Evolutionary conservation across 2,329 filamentous ascomycete species (phyloP).

Genomic region (Aschersonia sp.): DNA sequence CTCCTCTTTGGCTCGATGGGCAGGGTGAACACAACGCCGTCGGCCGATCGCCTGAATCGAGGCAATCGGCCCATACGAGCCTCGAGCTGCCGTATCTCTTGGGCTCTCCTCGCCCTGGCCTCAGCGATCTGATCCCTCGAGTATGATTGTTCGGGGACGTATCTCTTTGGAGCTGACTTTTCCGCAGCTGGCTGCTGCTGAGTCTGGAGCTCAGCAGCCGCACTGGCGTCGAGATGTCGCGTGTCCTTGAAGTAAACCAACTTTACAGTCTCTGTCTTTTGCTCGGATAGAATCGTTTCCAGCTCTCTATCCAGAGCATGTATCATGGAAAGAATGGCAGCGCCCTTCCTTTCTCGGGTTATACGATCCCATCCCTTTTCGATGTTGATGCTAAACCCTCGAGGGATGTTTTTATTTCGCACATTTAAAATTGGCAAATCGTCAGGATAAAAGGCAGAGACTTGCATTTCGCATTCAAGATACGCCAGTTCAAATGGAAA

Average conservation of each 20-base stretch:
- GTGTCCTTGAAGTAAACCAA: conserved; percentile 47
- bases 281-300: conserved; percentile 52
- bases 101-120: conserved; percentile 48
- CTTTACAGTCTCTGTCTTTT: conserved; percentile 60
- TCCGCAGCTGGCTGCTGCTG: conserved; percentile 3
- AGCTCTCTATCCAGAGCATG: conserved; percentile 60
- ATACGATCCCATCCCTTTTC: conserved; percentile 59
- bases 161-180: conserved; percentile 11
- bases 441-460: conserved; percentile 51
- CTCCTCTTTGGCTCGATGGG: conserved; percentile 53
- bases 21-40: conserved; percentile 56
- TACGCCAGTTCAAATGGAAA: conserved; percentile 65
- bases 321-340: conserved; percentile 50
- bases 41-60: conserved; percentile 52
- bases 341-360: conserved; percentile 35
- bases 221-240: conserved; percentile 24
- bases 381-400: conserved; percentile 62
- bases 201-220: neutral
- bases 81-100: conserved; percentile 60
- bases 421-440: conserved; percentile 45
- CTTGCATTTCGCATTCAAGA: conserved; percentile 51
- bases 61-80: conserved; percentile 56
- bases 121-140: conserved; percentile 43
- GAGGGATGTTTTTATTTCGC: conserved; percentile 53
- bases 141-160: conserved; percentile 32